A percentile compares a stretch with the other conserved stretches of the same genome.
Conservation (phyloP, 129 eudicot genomes). For the Lactuca saligna region DNA sequence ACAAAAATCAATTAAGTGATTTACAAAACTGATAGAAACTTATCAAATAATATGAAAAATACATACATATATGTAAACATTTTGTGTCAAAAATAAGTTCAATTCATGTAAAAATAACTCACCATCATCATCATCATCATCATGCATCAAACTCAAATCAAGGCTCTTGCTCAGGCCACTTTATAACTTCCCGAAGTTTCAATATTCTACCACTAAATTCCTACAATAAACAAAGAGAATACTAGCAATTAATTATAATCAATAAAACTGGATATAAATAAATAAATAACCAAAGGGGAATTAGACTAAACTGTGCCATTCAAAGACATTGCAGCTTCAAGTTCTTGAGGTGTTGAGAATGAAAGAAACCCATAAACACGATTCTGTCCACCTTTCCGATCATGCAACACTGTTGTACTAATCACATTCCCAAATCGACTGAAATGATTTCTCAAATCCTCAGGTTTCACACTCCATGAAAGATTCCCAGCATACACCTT, state of each 20-base stretch:
- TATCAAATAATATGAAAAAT: conserved; percentile 13
- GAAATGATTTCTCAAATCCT: conserved; percentile 44
- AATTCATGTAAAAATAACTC: conserved; percentile 15
- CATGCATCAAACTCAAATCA: conserved; percentile 29
- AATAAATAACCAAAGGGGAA: not conserved
- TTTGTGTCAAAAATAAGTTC: conserved; percentile 12
- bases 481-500: conserved; percentile 50
- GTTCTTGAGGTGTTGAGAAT: conserved; percentile 41
- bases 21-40: conserved; percentile 1
- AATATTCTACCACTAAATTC: conserved; percentile 42
- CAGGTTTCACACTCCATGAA: conserved; percentile 48
- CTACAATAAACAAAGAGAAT: conserved; percentile 20
- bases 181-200: conserved; percentile 40
- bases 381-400: conserved; percentile 45
- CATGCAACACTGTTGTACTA: conserved; percentile 49
- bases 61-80: conserved; percentile 20
- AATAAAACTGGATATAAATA: not conserved
- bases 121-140: not conserved
- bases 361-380: conserved; percentile 54
- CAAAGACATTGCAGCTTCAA: conserved; percentile 48
- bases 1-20: not conserved
- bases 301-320: conserved; percentile 41
- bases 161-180: conserved; percentile 29
- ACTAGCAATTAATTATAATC: not conserved
- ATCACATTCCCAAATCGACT: conserved; percentile 44